phyloP scores from a whole-genome alignment of 371 early-diverging fungal species.

The Actinomucor elegans region DNA sequence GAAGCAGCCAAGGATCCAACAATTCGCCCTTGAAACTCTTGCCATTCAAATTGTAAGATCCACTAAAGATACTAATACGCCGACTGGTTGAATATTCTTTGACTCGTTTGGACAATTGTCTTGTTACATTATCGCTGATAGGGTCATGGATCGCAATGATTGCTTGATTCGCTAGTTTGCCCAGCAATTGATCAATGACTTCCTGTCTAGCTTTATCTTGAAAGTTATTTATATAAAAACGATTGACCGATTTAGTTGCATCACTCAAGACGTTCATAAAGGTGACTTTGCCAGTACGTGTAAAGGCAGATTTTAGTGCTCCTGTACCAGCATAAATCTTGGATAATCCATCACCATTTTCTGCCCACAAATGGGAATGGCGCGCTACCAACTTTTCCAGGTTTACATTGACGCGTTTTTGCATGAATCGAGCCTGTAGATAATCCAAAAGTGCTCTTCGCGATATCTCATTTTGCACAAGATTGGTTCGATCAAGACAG shows the following conservation, averaged over 20 bases:
- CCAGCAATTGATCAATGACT: constrained; percentile 84
- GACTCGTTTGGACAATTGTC: constrained; percentile 49
- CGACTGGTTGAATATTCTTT: constrained; percentile 57
- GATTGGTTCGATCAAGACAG: constrained; percentile 90
- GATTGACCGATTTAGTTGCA: constrained; percentile 88
- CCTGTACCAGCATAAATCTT: constrained; percentile 98
- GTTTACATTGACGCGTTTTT: constrained; percentile 5
- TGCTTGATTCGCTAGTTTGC: constrained; percentile 57
- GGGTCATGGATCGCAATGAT: constrained; percentile 62
- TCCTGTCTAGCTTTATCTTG: constrained; percentile 90
- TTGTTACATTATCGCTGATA: constrained; percentile 57
- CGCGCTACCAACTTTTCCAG: constrained; percentile 31
- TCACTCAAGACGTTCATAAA: constrained; percentile 86
- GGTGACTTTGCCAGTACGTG: constrained; percentile 88
- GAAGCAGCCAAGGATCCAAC: constrained; percentile 66
- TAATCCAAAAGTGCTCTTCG: constrained; percentile 36
- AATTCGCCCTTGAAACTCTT: constrained; percentile 64
- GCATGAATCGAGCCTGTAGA: constrained; percentile 22
- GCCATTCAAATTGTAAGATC: constrained; percentile 95
- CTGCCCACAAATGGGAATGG: constrained; percentile 86
- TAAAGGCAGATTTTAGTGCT: constrained; percentile 92
- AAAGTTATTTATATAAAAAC: constrained; percentile 93
- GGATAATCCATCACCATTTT: constrained; percentile 94
- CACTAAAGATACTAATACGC: constrained; percentile 66
- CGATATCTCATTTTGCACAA: constrained; percentile 69